phyloP scores from a whole-genome alignment of 495 filamentous ascomycete species.

The Echria macrotheca region DNA sequence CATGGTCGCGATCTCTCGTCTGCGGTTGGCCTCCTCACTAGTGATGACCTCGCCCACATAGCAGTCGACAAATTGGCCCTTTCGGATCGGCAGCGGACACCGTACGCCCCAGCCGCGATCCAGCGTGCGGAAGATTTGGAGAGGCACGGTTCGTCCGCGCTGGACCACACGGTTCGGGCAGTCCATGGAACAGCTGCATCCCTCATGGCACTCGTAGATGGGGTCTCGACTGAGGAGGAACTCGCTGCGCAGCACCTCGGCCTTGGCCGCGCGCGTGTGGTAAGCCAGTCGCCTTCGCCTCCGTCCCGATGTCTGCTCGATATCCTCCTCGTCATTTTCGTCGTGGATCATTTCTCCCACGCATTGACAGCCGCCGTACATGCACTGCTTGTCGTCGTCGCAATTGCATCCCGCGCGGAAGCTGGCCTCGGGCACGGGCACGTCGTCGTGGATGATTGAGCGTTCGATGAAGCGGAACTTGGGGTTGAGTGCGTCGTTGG shows the following conservation, averaged over 20 bases:
- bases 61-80: slow-evolving; percentile 81
- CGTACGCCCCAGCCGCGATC: slow-evolving; percentile 80
- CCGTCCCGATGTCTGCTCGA: slow-evolving; percentile 6
- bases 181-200: slow-evolving; percentile 57
- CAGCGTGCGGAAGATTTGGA: slow-evolving; percentile 78
- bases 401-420: slow-evolving; percentile 54
- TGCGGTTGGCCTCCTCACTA: slow-evolving; percentile 56
- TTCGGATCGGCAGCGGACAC: slow-evolving; percentile 58
- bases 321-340: slow-evolving; percentile 25
- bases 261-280: slow-evolving; percentile 34
- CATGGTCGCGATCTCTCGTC: slow-evolving; percentile 49
- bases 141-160: slow-evolving; percentile 62
- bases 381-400: slow-evolving; percentile 40
- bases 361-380: slow-evolving; percentile 45
- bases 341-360: slow-evolving; percentile 45
- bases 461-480: slow-evolving; percentile 51
- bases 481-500: slow-evolving; percentile 35
- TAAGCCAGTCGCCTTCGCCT: slow-evolving; percentile 39
- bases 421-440: slow-evolving; percentile 40
- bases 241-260: slow-evolving; percentile 37
- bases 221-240: slow-evolving; percentile 49
- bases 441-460: slow-evolving; percentile 37
- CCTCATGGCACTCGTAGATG: slow-evolving; percentile 79
- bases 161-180: slow-evolving; percentile 84
- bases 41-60: slow-evolving; percentile 90